These are phyloP conservation scores for Lipomyces yarrowii DNA, from an alignment of 1,139 yeast species.

Conservation along the genomic window DNA sequence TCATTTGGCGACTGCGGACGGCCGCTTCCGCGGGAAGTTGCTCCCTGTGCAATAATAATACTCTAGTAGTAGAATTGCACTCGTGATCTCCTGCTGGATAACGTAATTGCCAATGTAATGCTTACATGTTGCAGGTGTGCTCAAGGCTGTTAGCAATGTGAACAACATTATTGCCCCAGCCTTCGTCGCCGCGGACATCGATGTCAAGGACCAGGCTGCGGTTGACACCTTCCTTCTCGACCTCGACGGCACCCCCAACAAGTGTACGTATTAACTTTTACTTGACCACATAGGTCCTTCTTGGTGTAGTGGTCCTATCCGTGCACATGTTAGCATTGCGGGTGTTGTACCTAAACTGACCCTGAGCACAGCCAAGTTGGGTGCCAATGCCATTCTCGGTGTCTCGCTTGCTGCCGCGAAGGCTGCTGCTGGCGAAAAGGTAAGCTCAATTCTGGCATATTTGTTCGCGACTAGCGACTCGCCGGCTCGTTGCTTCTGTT, in stretches of 20 bases:
- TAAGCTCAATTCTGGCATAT: background rate
- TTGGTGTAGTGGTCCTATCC: background rate
- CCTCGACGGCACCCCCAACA: slow-evolving; percentile 92
- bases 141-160: slow-evolving; percentile 89
- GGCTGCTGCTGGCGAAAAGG: slow-evolving; percentile 92
- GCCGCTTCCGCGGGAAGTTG: background rate
- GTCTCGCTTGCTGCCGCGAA: slow-evolving; percentile 91
- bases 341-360: slow-evolving; percentile 11
- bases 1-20: background rate
- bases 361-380: slow-evolving; percentile 59
- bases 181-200: slow-evolving; percentile 68
- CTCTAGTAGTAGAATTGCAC: background rate
- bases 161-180: slow-evolving; percentile 90
- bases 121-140: slow-evolving; percentile 53
- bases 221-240: slow-evolving; percentile 75
- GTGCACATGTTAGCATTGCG: background rate
- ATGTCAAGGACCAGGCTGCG: slow-evolving; percentile 75
- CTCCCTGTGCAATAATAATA: background rate
- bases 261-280: slow-evolving; percentile 43
- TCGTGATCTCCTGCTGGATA: background rate
- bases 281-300: background rate
- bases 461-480: background rate
- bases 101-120: background rate
- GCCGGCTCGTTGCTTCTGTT: background rate
- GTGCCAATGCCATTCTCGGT: slow-evolving; percentile 96